phyloP scores from a whole-genome alignment of 2,329 filamentous ascomycete species.

The Verticillium longisporum region DNA sequence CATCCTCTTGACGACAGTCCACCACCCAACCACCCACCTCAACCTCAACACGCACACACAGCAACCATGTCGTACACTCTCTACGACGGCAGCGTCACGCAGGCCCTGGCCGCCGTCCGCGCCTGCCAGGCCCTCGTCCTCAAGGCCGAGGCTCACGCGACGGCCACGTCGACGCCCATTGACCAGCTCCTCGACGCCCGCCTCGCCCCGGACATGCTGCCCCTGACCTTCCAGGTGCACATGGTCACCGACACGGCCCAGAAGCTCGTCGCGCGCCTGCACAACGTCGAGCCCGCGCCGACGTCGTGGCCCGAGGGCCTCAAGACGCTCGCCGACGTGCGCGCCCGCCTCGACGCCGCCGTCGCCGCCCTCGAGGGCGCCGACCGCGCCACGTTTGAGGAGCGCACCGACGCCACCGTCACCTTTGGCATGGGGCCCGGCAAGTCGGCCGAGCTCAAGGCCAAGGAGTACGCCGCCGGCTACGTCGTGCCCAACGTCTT shows the following conservation, averaged over 20 bases:
- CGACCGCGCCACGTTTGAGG: neutral
- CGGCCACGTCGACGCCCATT: slow-evolving; percentile 13
- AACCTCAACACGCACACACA: neutral
- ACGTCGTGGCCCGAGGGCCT: neutral
- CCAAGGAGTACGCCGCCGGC: slow-evolving; percentile 34
- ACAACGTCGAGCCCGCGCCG: neutral
- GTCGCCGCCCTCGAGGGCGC: neutral
- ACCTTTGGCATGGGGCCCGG: slow-evolving; percentile 20
- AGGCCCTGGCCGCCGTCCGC: slow-evolving; percentile 22
- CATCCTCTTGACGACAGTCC: too few relatives aligned
- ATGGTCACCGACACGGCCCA: neutral
- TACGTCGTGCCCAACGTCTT: slow-evolving; percentile 54
- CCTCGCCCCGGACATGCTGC: neutral
- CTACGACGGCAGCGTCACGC: slow-evolving; percentile 30
- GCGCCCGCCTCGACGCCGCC: neutral
- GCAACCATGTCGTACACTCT: slow-evolving; percentile 23
- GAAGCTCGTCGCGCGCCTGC: neutral
- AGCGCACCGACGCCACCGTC: neutral
- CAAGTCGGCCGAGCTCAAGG: slow-evolving; percentile 17
- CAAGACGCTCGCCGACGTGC: neutral
- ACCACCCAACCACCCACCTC: neutral
- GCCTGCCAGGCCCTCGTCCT: slow-evolving; percentile 26
- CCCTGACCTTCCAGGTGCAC: neutral
- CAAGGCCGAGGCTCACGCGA: slow-evolving; percentile 25
- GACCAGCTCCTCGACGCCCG: neutral